These are phyloP conservation scores for Apiotrichum montevideense DNA, from an alignment of 1,284 basidiomycete species.

Conservation along the genomic window DNA sequence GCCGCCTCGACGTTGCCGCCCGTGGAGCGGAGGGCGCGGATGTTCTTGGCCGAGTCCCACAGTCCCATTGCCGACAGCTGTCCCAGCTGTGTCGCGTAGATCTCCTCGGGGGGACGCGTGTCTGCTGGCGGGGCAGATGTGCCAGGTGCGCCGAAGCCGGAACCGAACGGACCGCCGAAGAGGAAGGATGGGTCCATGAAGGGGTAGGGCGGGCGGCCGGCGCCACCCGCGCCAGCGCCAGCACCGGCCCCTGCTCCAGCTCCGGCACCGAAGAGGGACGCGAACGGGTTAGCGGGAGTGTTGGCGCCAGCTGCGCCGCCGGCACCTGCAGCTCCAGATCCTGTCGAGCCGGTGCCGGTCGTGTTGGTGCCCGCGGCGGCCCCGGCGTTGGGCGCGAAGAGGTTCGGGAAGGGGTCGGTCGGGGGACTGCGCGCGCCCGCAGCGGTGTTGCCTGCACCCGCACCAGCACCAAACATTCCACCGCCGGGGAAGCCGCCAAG, in stretches of 20 bases:
- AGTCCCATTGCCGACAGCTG: conserved; percentile 56
- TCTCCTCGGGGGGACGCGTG: conserved; percentile 71
- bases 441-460: conserved; percentile 21
- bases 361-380: conserved; percentile 13
- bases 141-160: conserved; percentile 21
- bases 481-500: conserved; percentile 28
- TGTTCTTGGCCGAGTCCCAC: conserved; percentile 78
- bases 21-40: conserved; percentile 78
- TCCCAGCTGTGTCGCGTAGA: conserved; percentile 73
- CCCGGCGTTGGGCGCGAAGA: conserved; percentile 30
- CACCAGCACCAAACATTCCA: conserved; percentile 25
- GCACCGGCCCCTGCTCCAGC: conserved; percentile 1
- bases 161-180: conserved; percentile 41
- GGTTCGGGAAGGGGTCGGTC: conserved; percentile 43
- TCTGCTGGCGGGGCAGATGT: conserved; percentile 49
- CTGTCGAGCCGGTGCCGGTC: conserved; percentile 14
- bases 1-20: conserved; percentile 83
- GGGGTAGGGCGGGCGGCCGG: conserved; percentile 23
- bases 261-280: conserved; percentile 11
- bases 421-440: conserved; percentile 8
- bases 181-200: conserved; percentile 51
- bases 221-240: conserved; percentile 9
- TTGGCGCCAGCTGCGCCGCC: neutral
- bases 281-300: conserved; percentile 9
- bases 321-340: conserved; percentile 1